Evolutionary conservation across 108 stramenopile species (phyloP).

Genomic region (Skeletonema costatum): DNA sequence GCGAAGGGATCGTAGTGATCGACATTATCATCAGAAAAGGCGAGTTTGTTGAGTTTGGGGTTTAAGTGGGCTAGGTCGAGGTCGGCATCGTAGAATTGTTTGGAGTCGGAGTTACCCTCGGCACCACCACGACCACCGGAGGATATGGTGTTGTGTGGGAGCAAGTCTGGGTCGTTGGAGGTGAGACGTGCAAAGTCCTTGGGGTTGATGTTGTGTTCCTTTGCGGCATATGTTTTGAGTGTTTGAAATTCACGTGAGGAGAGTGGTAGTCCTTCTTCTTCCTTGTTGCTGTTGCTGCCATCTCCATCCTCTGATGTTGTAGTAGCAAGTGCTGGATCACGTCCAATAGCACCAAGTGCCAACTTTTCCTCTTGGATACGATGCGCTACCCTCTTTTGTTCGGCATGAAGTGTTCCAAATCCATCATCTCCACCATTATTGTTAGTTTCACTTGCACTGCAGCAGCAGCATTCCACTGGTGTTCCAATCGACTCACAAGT

Average conservation of each 20-base stretch:
- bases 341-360: conserved; percentile 73
- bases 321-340: conserved; percentile 52
- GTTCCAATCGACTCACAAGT: conserved; percentile 17
- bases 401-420: conserved; percentile 21
- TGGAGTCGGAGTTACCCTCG: not conserved
- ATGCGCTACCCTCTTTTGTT: conserved; percentile 47
- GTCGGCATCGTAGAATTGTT: conserved; percentile 38
- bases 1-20: conserved; percentile 76
- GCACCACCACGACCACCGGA: conserved; percentile 14
- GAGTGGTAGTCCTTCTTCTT: conserved; percentile 52
- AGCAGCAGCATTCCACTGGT: conserved; percentile 24
- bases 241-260: conserved; percentile 62
- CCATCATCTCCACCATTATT: conserved; percentile 4
- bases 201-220: conserved; percentile 52
- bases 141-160: conserved; percentile 48
- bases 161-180: conserved; percentile 36
- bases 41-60: conserved; percentile 39
- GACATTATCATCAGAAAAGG: conserved; percentile 32
- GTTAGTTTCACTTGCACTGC: not conserved
- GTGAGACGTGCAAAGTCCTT: conserved; percentile 64
- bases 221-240: conserved; percentile 58
- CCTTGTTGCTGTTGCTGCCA: conserved; percentile 27
- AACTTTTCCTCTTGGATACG: conserved; percentile 69
- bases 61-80: conserved; percentile 49
- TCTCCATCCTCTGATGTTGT: conserved; percentile 43